Percentiles rank a stretch among this genome's conserved stretches.
Evolutionary conservation across 2,329 filamentous ascomycete species (phyloP).

Genomic region (Colletotrichum gloeosporioides): DNA sequence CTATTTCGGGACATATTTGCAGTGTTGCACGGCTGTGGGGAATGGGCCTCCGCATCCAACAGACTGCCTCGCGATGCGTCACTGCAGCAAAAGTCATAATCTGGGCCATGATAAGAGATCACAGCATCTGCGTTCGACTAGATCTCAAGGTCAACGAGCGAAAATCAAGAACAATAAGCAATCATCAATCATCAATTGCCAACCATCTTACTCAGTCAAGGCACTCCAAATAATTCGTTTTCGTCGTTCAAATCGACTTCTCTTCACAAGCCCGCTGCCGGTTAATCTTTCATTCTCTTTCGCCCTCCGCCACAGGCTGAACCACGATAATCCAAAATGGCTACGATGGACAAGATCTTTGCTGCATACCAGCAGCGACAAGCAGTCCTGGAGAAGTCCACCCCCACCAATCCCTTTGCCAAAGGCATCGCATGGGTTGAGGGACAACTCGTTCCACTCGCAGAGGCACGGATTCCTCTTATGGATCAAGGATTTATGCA

Average conservation of each 20-base stretch:
- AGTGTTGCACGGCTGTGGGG: not conserved
- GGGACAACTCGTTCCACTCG: slow-evolving; percentile 45
- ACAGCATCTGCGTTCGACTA: not conserved
- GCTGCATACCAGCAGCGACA: not conserved
- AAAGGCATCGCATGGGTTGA: slow-evolving; percentile 53
- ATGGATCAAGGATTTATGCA: slow-evolving; percentile 58
- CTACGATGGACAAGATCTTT: slow-evolving; percentile 47
- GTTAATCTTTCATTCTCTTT: not conserved
- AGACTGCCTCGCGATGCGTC: not conserved
- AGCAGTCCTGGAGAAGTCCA: not conserved
- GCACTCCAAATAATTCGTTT: not conserved
- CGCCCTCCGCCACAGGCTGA: not conserved
- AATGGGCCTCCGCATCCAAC: not conserved
- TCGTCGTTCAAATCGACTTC: not conserved
- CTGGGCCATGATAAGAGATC: not conserved
- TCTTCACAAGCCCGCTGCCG: not conserved
- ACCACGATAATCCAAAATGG: slow-evolving; percentile 31
- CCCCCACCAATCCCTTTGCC: slow-evolving; percentile 39
- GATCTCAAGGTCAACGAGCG: not conserved
- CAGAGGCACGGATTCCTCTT: slow-evolving; percentile 54
- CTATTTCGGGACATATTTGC: not conserved
- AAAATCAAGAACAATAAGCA: not conserved
- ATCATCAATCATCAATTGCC: not conserved
- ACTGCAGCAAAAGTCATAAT: not conserved
- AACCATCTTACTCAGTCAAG: not conserved